Percentiles rank a stretch among this genome's conserved stretches.
These are phyloP conservation scores for Trichoderma citrinoviride DNA, from an alignment of 2,329 filamentous ascomycete species.

Conservation along the genomic window DNA sequence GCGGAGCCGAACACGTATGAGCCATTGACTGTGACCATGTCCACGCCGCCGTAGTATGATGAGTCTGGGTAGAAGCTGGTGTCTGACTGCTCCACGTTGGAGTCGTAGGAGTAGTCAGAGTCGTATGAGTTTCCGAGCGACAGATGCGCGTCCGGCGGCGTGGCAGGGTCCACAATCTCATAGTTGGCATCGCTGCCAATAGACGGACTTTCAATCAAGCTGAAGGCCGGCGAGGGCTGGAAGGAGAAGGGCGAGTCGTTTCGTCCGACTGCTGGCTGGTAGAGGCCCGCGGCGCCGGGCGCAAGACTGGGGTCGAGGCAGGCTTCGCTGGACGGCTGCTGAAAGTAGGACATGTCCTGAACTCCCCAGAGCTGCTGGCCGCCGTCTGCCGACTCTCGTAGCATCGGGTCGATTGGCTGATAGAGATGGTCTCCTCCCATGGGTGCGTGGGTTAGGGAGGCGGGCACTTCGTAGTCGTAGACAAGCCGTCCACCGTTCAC, in stretches of 20 bases:
- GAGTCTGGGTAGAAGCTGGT: background rate
- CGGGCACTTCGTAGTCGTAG: background rate
- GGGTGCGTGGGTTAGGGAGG: background rate
- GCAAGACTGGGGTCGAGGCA: background rate
- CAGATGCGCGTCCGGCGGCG: slow-evolving; percentile 5
- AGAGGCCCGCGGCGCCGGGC: background rate
- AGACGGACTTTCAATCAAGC: slow-evolving; percentile 11
- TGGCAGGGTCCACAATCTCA: slow-evolving; percentile 1
- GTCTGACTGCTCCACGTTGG: background rate
- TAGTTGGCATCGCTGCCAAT: slow-evolving; percentile 9
- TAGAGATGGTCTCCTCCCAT: background rate
- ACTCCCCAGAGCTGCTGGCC: background rate
- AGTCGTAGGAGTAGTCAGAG: background rate
- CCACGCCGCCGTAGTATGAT: background rate
- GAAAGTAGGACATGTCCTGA: background rate
- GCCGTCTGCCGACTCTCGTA: background rate
- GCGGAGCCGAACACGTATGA: background rate
- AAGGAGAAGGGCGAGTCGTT: slow-evolving; percentile 2
- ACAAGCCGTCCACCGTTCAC: background rate
- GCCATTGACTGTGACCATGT: background rate
- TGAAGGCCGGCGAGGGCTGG: slow-evolving; percentile 4
- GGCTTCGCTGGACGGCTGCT: background rate
- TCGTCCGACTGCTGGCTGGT: background rate
- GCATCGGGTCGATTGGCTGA: slow-evolving; percentile 1
- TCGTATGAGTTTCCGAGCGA: slow-evolving; percentile 4